phyloP scores from a whole-genome alignment of 2,329 filamentous ascomycete species.

The Beauveria australis region DNA sequence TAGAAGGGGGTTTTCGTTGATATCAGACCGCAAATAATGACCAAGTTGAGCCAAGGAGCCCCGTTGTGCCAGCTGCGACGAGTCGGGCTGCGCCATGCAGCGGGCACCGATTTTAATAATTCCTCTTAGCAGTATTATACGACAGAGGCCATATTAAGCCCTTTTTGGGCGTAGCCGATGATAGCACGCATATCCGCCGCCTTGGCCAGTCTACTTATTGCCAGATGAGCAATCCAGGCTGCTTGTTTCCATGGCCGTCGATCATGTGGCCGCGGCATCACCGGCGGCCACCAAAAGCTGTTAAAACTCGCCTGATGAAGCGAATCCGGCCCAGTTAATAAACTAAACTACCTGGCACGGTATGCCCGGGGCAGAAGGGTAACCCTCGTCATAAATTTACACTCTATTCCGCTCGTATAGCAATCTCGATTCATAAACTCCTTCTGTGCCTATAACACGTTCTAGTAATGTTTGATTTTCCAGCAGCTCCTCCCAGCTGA shows the following conservation, averaged over 20 bases:
- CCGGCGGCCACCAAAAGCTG: no score
- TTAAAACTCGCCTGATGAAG: no score
- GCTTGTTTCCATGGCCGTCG: background rate
- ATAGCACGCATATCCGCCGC: no score
- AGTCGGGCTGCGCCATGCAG: background rate
- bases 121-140: background rate
- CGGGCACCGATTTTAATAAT: background rate
- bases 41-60: background rate
- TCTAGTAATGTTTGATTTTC: background rate
- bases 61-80: background rate
- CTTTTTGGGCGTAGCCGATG: no score
- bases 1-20: background rate
- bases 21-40: constrained; percentile 6
- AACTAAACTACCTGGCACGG: background rate
- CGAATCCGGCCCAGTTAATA: background rate
- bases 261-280: background rate
- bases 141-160: no score
- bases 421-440: background rate
- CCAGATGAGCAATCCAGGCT: background rate
- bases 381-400: background rate
- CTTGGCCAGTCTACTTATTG: no score
- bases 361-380: background rate
- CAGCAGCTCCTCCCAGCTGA: no score
- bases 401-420: background rate
- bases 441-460: background rate